Percentiles rank a stretch among this genome's conserved stretches.
These are phyloP conservation scores for Mediolabrus comicus DNA, from an alignment of 108 stramenopile species.

Conservation along the genomic window DNA sequence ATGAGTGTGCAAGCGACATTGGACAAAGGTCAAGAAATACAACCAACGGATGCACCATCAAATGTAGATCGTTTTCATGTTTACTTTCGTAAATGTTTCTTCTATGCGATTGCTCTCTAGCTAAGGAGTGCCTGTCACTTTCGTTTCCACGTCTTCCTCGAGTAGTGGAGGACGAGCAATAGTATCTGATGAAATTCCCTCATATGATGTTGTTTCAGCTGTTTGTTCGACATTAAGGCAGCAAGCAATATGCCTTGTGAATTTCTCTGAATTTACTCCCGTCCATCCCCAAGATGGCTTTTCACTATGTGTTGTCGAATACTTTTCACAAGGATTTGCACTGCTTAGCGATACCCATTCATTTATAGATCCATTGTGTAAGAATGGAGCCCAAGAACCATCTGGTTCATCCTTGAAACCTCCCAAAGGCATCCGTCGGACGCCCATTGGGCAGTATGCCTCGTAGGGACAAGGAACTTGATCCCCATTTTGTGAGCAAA, in stretches of 20 bases:
- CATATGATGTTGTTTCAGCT: not conserved
- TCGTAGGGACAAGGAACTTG: not conserved
- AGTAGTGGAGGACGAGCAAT: constrained; percentile 6
- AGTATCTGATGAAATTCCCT: not conserved
- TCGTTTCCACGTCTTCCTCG: not conserved
- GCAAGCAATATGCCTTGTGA: not conserved
- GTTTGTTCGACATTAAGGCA: not conserved
- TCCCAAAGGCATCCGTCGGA: not conserved
- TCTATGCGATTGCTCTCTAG: not conserved
- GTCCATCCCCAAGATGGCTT: not conserved
- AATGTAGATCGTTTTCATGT: too few species aligned
- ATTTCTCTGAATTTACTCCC: not conserved
- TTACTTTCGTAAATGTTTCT: too few species aligned
- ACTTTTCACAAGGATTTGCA: not conserved
- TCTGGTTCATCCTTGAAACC: not conserved
- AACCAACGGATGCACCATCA: too few species aligned
- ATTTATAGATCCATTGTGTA: not conserved
- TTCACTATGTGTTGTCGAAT: not conserved
- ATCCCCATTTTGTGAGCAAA: not conserved
- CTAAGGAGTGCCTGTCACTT: not conserved
- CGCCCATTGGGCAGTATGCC: not conserved
- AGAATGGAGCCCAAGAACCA: not conserved
- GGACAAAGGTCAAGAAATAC: too few species aligned
- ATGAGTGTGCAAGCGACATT: too few species aligned
- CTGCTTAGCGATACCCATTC: constrained; percentile 6